A percentile compares a stretch with the other conserved stretches of the same genome.
Conservation (phyloP, 2,329 filamentous ascomycete species). For the Hypoxylon rubiginosum region DNA sequence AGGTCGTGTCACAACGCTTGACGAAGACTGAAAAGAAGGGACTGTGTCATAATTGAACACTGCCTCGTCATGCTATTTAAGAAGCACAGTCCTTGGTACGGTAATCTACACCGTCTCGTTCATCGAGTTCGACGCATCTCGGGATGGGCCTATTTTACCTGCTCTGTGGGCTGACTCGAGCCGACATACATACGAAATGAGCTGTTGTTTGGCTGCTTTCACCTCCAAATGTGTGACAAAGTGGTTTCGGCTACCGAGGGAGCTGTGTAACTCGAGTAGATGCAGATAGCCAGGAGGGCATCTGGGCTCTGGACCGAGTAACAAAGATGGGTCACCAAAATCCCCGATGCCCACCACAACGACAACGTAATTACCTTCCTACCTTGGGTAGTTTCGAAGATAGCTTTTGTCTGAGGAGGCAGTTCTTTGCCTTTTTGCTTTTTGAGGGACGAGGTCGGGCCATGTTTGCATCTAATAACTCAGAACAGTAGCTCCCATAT, state of each 20-base stretch:
- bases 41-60: neutral
- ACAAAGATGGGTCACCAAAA: slow-evolving; percentile 8
- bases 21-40: neutral
- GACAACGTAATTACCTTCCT: no score
- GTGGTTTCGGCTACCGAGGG: slow-evolving; percentile 39
- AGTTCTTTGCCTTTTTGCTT: neutral
- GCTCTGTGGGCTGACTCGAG: slow-evolving; percentile 11
- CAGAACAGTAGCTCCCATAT: slow-evolving; percentile 5
- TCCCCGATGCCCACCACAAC: neutral
- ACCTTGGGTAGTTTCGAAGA: neutral
- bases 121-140: neutral
- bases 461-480: neutral
- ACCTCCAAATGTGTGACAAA: slow-evolving; percentile 29
- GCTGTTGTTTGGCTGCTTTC: slow-evolving; percentile 29
- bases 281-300: slow-evolving; percentile 31
- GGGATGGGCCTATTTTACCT: neutral
- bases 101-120: neutral
- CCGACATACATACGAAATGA: slow-evolving; percentile 13
- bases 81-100: neutral
- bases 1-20: neutral
- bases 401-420: neutral
- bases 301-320: slow-evolving; percentile 9
- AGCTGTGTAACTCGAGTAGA: slow-evolving; percentile 27
- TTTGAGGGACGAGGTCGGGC: neutral
- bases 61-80: neutral